Evolutionary conservation across 768 basidiomycete species (phyloP), one percentile per base, ranked within the genome.

Genomic region (Amanita subjunquillea): DNA sequence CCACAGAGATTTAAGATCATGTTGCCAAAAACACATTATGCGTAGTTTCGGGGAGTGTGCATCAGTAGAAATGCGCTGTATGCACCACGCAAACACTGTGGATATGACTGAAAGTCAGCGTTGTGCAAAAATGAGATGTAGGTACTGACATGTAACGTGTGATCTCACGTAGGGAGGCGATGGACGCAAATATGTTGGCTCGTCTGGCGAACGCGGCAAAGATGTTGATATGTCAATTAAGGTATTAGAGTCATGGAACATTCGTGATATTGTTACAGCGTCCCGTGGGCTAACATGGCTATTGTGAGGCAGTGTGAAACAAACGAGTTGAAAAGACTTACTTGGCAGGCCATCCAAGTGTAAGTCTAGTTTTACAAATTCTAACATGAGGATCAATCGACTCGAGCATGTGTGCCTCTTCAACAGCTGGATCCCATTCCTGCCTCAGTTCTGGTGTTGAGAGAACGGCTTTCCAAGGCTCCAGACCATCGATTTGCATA

Each of bases 271-370:
- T 13, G 91, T 95, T 40, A 99, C 86, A 12, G 92, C 83, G 61
- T 99, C 95, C 58, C 95, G 76, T 3, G 95, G 95, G 63, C 91
- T 95, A 55, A 25, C 59, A 54, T 46, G 53, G 30, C 13, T 52
- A 40, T 52, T 27, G 34, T 34, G 48, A 51, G 38, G 36, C 23
- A 37, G 22, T 48, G 15, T 22, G 13, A 23, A 36, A 56, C 20
- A 55, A 4, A 40, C 32, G 22, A 38, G 3, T 46, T 52, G 10
- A 41, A 32, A 37, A 42, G 39, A 77, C 91, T 61, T 63, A 95
- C 93, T 86, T 93, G 53, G 92, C 93, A 53, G 95, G 95, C 95
- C 95, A 99, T 1, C 95, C 95, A 8, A 99, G 69, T 6, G 84
- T 83, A 64, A 91, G 97, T 57, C 91, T 89, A 0, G 92, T 96